Evolutionary conservation across 805 yeast genomes (phyloP).

Genomic region (Sugiyamaella chiloensis): DNA sequence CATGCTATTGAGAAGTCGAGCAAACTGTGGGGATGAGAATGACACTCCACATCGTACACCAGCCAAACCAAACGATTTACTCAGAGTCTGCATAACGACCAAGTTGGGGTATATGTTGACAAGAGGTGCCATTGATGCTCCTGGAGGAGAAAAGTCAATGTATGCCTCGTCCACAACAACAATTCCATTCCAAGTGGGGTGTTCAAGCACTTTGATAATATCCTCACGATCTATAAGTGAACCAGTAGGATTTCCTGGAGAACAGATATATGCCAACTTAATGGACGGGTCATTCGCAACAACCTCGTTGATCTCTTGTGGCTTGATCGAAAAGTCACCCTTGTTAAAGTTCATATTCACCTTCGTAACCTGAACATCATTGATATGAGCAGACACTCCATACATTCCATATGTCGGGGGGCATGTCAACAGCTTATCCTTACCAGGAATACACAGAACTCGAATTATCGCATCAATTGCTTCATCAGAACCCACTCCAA

Average conservation of each 20-base stretch:
- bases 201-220: slow-evolving; percentile 47
- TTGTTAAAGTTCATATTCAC: slow-evolving; percentile 63
- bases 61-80: slow-evolving; percentile 95
- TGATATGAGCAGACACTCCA: slow-evolving; percentile 82
- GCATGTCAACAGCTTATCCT: slow-evolving; percentile 76
- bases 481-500: slow-evolving; percentile 98
- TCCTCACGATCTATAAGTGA: slow-evolving; percentile 50
- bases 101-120: slow-evolving; percentile 81
- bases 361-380: slow-evolving; percentile 74
- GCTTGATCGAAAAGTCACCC: slow-evolving; percentile 57
- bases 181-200: slow-evolving; percentile 63
- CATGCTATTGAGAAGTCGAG: slow-evolving; percentile 75
- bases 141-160: slow-evolving; percentile 72
- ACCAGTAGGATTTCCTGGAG: slow-evolving; percentile 98
- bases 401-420: slow-evolving; percentile 99
- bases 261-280: slow-evolving; percentile 78
- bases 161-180: slow-evolving; percentile 94
- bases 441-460: slow-evolving; percentile 77
- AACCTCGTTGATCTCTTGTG: slow-evolving; percentile 50
- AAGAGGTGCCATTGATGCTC: slow-evolving; percentile 69
- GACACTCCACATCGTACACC: slow-evolving; percentile 90
- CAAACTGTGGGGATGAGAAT: slow-evolving; percentile 56
- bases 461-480: slow-evolving; percentile 85
- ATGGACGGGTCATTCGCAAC: slow-evolving; percentile 57
- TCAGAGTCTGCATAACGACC: slow-evolving; percentile 85